Conservation (phyloP, 352 stramenopile species). For the Pythium insidiosum region DNA sequence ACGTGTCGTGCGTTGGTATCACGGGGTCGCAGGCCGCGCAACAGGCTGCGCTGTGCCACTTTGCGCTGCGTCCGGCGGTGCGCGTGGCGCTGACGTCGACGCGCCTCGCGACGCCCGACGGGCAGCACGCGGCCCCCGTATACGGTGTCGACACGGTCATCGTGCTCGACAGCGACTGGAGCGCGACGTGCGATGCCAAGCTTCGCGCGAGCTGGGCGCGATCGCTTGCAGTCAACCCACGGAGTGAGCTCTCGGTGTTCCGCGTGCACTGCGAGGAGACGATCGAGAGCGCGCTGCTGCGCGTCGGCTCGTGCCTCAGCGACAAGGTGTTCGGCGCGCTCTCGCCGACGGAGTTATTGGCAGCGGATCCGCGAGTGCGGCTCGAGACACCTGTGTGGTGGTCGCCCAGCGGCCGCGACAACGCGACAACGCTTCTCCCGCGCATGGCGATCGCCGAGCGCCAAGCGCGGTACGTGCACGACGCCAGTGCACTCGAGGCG, state of each 20-base stretch:
- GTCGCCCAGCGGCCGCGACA: slow-evolving; percentile 26
- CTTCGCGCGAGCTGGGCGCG: slow-evolving; percentile 66
- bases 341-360: too few relatives aligned
- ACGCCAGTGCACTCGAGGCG: slow-evolving; percentile 26
- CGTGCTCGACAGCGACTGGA: slow-evolving; percentile 81
- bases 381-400: slow-evolving; percentile 71
- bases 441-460: slow-evolving; percentile 19
- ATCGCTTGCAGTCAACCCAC: too few relatives aligned
- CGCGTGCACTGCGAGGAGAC: slow-evolving; percentile 77
- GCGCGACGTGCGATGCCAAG: slow-evolving; percentile 70
- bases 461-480: slow-evolving; percentile 44
- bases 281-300: slow-evolving; percentile 67
- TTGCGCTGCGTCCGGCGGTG: slow-evolving; percentile 46
- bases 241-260: slow-evolving; percentile 39
- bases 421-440: slow-evolving; percentile 5
- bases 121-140: slow-evolving; percentile 39
- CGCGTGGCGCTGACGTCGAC: slow-evolving; percentile 68
- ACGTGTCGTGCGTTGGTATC: slow-evolving; percentile 58
- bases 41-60: slow-evolving; percentile 59
- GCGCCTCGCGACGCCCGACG: slow-evolving; percentile 29
- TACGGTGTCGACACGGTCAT: slow-evolving; percentile 74
- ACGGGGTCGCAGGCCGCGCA: slow-evolving; percentile 45
- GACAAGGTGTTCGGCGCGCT: slow-evolving; percentile 80
- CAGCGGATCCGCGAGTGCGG: too few relatives aligned
- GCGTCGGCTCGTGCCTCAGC: slow-evolving; percentile 55